Conservation (phyloP, 805 yeast species). For the Monosporozyma unispora region DNA sequence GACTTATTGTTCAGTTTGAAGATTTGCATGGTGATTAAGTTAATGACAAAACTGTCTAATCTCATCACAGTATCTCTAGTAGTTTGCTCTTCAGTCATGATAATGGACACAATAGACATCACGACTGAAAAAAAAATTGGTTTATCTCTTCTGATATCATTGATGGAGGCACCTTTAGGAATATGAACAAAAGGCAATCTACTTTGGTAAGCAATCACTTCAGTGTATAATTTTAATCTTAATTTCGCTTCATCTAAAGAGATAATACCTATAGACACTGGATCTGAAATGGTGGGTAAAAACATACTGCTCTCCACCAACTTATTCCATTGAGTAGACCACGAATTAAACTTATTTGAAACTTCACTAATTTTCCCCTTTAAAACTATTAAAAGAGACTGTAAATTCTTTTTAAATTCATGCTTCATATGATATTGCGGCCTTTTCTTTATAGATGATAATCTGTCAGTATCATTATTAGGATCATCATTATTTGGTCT, state of each 20-base stretch:
- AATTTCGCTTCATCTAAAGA: slow-evolving; percentile 49
- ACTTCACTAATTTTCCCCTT: slow-evolving; percentile 33
- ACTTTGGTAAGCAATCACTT: slow-evolving; percentile 37
- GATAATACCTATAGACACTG: slow-evolving; percentile 49
- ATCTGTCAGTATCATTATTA: neutral
- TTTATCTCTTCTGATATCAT: slow-evolving; percentile 38
- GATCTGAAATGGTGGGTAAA: slow-evolving; percentile 38
- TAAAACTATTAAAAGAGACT: slow-evolving; percentile 16
- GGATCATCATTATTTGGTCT: neutral
- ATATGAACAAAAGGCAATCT: slow-evolving; percentile 48
- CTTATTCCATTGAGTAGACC: slow-evolving; percentile 38
- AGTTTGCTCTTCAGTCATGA: slow-evolving; percentile 25
- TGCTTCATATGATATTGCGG: slow-evolving; percentile 6
- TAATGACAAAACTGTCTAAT: slow-evolving; percentile 46
- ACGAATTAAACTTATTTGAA: slow-evolving; percentile 33
- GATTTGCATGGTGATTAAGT: slow-evolving; percentile 47
- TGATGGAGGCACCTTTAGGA: slow-evolving; percentile 36
- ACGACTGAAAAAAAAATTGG: slow-evolving; percentile 60
- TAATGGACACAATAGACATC: slow-evolving; percentile 50
- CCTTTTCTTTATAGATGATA: neutral
- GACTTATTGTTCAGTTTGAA: slow-evolving; percentile 64
- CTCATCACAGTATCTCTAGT: slow-evolving; percentile 37
- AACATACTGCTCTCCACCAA: slow-evolving; percentile 39
- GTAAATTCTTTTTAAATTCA: slow-evolving; percentile 20
- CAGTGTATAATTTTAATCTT: slow-evolving; percentile 44